These are phyloP conservation scores for Cryptococcus sp. DNA, from an alignment of 1,284 basidiomycete species.

Conservation along the genomic window DNA sequence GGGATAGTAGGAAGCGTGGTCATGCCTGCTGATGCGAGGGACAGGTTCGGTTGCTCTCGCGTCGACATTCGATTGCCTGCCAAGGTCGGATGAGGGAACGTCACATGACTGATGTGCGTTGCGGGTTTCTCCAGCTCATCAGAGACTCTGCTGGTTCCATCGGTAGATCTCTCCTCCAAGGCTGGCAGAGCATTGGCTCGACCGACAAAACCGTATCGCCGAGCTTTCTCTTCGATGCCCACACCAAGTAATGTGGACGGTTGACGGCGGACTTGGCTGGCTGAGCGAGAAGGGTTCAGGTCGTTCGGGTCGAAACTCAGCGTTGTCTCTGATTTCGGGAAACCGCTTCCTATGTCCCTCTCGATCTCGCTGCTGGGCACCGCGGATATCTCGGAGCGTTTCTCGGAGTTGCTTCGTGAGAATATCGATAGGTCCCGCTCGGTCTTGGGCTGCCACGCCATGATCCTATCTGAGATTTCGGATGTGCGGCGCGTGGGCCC, in stretches of 20 bases:
- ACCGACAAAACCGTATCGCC: conserved; percentile 12
- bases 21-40: too few species aligned
- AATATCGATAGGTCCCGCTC: conserved; percentile 32
- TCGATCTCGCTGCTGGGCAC: conserved; percentile 16
- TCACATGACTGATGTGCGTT: conserved; percentile 39
- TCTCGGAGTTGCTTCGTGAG: conserved; percentile 16
- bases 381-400: conserved; percentile 8
- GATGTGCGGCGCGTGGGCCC: conserved; percentile 5
- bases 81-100: conserved; percentile 39
- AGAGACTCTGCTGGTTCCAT: neutral
- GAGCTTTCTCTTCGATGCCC: conserved; percentile 1
- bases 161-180: conserved; percentile 16
- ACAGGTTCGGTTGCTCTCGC: neutral
- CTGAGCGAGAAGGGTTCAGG: conserved; percentile 50
- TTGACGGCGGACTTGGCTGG: conserved; percentile 39
- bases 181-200: conserved; percentile 12
- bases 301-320: conserved; percentile 46
- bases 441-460: conserved; percentile 39
- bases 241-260: conserved; percentile 12
- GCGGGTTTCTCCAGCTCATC: conserved; percentile 12
- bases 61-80: conserved; percentile 15
- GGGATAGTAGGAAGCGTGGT: conserved; percentile 5
- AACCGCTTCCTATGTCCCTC: neutral
- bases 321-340: conserved; percentile 25
- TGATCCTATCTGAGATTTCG: conserved; percentile 26